A percentile compares a stretch with the other conserved stretches of the same genome.
These are phyloP conservation scores for Monosporozyma servazzii DNA, from an alignment of 805 yeast species.

Conservation along the genomic window DNA sequence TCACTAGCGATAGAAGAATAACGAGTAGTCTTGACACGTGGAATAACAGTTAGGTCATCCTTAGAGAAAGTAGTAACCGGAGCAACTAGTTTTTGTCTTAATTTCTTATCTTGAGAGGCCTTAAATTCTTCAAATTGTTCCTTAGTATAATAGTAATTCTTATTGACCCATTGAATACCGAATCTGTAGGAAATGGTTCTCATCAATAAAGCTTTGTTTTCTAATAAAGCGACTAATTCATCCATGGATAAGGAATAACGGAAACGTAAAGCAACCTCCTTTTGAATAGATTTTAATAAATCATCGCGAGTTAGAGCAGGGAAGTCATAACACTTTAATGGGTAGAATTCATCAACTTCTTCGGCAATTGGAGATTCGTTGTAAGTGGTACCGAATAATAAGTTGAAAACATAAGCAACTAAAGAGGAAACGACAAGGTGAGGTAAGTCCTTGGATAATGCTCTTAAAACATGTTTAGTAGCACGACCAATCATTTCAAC, in stretches of 20 bases:
- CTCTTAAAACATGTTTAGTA: slow-evolving; percentile 62
- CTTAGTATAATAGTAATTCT: slow-evolving; percentile 33
- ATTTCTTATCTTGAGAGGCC: slow-evolving; percentile 29
- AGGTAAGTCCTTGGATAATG: slow-evolving; percentile 39
- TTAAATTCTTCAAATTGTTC: slow-evolving; percentile 30
- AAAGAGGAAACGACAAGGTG: slow-evolving; percentile 46
- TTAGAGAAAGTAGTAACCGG: slow-evolving; percentile 40
- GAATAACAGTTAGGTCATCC: slow-evolving; percentile 64
- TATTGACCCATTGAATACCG: slow-evolving; percentile 76
- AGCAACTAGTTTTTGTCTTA: slow-evolving; percentile 25
- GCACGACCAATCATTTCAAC: slow-evolving; percentile 74
- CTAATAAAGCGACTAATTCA: slow-evolving; percentile 36
- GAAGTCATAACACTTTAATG: slow-evolving; percentile 35
- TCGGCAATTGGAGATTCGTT: slow-evolving; percentile 34
- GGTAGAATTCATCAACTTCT: slow-evolving; percentile 40
- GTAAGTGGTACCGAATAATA: slow-evolving; percentile 47
- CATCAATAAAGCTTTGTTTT: slow-evolving; percentile 38
- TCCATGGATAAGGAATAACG: slow-evolving; percentile 45
- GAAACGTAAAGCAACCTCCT: slow-evolving; percentile 53
- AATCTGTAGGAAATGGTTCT: slow-evolving; percentile 66
- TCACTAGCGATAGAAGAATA: slow-evolving; percentile 60
- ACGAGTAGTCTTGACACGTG: slow-evolving; percentile 64
- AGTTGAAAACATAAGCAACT: slow-evolving; percentile 63
- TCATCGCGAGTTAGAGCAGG: slow-evolving; percentile 37
- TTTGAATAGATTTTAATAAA: slow-evolving; percentile 37